phyloP scores from a whole-genome alignment of 306 rosid species.

The Citrullus mucosospermus region DNA sequence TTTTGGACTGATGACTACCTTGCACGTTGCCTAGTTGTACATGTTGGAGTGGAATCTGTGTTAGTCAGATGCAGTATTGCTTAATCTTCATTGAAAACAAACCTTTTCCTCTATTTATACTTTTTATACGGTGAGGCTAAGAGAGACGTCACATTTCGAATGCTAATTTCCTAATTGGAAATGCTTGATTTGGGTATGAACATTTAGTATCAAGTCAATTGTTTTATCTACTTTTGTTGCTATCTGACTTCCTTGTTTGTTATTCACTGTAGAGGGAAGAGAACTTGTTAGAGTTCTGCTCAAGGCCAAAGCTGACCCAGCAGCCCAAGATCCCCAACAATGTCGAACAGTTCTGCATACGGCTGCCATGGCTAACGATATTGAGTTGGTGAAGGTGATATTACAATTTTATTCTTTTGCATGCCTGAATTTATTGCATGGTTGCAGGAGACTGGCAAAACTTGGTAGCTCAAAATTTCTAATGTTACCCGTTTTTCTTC shows the following conservation, averaged over 20 bases:
- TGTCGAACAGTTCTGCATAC: slow-evolving; percentile 94
- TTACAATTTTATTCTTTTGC: background rate
- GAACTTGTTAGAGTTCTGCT: slow-evolving; percentile 87
- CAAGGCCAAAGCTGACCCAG: slow-evolving; percentile 80
- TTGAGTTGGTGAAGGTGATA: slow-evolving; percentile 73
- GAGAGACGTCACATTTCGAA: background rate
- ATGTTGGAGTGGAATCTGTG: background rate
- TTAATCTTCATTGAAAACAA: background rate
- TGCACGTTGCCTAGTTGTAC: background rate
- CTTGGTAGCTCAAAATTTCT: background rate
- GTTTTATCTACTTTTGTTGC: background rate
- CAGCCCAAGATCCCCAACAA: slow-evolving; percentile 81
- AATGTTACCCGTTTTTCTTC: background rate
- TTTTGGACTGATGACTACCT: background rate
- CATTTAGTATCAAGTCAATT: background rate
- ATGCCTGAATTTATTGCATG: background rate
- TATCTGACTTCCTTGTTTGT: slow-evolving; percentile 13
- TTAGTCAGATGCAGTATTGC: background rate
- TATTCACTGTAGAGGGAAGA: slow-evolving; percentile 62
- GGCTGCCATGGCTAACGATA: slow-evolving; percentile 87
- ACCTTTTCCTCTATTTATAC: background rate
- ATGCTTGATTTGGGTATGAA: background rate
- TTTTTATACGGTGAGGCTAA: background rate
- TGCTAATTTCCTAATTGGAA: background rate
- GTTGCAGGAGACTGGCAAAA: slow-evolving; percentile 6